Evolutionary conservation across 2,329 filamentous ascomycete species (phyloP), one percentile per base, ranked within the genome.

Genomic region (Epichloe aotearoae): DNA sequence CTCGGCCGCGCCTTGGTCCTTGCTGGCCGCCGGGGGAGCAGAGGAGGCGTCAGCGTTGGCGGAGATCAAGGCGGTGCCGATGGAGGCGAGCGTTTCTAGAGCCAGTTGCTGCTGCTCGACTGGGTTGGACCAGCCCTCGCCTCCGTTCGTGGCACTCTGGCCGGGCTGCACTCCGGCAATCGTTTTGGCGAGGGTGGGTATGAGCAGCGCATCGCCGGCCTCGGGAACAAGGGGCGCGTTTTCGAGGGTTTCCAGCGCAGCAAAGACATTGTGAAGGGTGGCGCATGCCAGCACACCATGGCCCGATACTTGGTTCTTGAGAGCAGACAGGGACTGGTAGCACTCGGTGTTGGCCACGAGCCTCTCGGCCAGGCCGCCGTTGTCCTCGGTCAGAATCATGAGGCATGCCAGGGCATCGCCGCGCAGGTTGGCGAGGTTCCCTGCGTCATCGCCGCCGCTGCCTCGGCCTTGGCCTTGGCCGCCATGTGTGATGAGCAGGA

Each of bases 21-120:
- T 53, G 39, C n/a, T 11, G 38, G 17, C 30, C 34, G 45, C 33
- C 43, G 42, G 30, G 52, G 52, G 34, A 1, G 55, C 57, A 5
- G 48, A 54, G 5, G 50, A 51, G 8, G 49, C 70, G 52, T 73
- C 71, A 41, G 77, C 60, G 5, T 74, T 72, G 26, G 44, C 48
- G 36, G 73, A 69, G 57, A 77, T 74, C 12, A 84, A 66, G 44
- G 69, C 72, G 3, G 79, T 83, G 41, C 79, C 80, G 45, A 85
- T 83, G 6, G 80, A 80, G 4, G 80, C 81, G 0, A 83, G 68
- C 15, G 81, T 76, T 62, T 84, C 79, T 0, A 85, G 65, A 3
- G 79, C 78, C 15, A 80, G 63, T 58, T 76, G 70, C 48, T 76
- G 63, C 39, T 74, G 69, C 54, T 78, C 74, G 7, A 65, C 55